A percentile compares a stretch with the other conserved stretches of the same genome.
phyloP scores from a whole-genome alignment of 2,329 filamentous ascomycete species.

The Cladosporium sp. region DNA sequence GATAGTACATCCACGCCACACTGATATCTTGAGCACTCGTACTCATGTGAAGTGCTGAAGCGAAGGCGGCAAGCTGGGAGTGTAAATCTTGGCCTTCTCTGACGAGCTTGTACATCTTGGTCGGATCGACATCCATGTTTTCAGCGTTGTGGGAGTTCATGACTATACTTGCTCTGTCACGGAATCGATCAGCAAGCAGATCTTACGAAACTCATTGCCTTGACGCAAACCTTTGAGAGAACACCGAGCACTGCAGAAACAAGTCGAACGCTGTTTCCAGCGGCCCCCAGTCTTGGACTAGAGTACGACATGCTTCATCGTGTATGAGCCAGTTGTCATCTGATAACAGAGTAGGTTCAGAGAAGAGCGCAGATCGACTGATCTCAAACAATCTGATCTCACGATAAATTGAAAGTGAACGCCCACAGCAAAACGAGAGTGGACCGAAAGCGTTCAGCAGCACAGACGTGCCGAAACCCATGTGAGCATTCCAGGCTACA shows the following conservation, averaged over 20 bases:
- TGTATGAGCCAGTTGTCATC: neutral
- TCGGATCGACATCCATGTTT: neutral
- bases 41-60: neutral
- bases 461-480: conserved; percentile 3
- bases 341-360: neutral
- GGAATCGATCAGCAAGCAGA: neutral
- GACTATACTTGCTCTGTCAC: neutral
- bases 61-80: neutral
- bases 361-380: conserved; percentile 1
- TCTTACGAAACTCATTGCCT: neutral
- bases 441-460: neutral
- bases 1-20: conserved; percentile 2
- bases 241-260: neutral
- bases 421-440: neutral
- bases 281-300: neutral
- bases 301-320: neutral
- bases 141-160: neutral
- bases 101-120: neutral
- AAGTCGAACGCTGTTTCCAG: conserved; percentile 6
- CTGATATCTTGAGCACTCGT: neutral
- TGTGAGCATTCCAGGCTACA: conserved; percentile 4
- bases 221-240: neutral
- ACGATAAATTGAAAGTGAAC: neutral
- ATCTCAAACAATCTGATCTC: conserved; percentile 12
- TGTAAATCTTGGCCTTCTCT: neutral